Evolutionary conservation across 768 basidiomycete species (phyloP), one percentile per base, ranked within the genome.

Genomic region (Tricholoma furcatifolium): DNA sequence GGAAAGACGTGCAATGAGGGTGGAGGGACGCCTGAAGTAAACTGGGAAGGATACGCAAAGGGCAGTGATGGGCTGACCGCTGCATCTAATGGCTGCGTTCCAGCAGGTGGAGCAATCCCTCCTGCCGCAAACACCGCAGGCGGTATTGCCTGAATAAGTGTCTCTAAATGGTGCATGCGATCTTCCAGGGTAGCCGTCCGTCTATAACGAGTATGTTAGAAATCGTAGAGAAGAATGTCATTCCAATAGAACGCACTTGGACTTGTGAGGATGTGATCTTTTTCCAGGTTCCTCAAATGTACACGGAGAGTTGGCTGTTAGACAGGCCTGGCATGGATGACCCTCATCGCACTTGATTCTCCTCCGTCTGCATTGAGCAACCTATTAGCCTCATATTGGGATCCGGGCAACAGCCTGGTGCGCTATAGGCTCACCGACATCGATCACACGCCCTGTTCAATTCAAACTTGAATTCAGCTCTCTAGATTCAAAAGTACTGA

Each of bases 301-400:
- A 58, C 91, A 93, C 7, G 87, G 73, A 2, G 90, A 90, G 62
- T 79, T 87, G 10, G 90, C 87, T 6, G 86, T 85, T n/a, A 91
- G 69, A 67, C 91, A 93, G 11, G 90, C 88, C 70, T 92, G 88
- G 67, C 90, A 93, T 31, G 91, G 91, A 63, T 91, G 89, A 0
- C 91, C 91, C 66, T 93, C 91, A 60, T 93, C 91, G 64, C 91
- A 93, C 62, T 89, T 90, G 66, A 93, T 93, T 62, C 91, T 75
- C 61, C 91, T 77, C 49, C 90, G 87, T 17, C 90, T 92, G 59
- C 6, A 58, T 43, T 42, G 31, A 23, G 17, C 18, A 11, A 36
- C 20, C 8, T 9, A 50, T 60, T 17, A 58, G 43, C 35, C 43
- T 52, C 4, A 21, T 39, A 9, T 23, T 18, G 21, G 27, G 40